Conservation (phyloP, 2,329 filamentous ascomycete species). For the Colletotrichum kahawae region DNA sequence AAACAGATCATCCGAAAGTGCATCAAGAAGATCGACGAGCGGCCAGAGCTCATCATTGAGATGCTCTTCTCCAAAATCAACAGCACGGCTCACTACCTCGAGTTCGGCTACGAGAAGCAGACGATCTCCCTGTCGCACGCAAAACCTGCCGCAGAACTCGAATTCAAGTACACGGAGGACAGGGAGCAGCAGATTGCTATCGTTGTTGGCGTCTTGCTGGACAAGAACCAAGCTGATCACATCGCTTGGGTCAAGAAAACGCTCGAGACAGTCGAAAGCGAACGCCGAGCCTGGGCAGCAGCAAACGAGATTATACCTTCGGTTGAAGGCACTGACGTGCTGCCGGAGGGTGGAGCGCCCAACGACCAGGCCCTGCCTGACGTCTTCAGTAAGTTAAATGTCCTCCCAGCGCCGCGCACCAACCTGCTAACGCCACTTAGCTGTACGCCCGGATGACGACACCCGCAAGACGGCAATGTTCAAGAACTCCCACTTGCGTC, state of each 20-base stretch:
- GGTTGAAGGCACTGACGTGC: slow-evolving; percentile 27
- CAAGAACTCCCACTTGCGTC: slow-evolving; percentile 85
- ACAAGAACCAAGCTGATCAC: slow-evolving; percentile 77
- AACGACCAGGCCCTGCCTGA: slow-evolving; percentile 33
- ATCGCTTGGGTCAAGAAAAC: slow-evolving; percentile 83
- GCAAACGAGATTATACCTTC: slow-evolving; percentile 66
- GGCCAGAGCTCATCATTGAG: slow-evolving; percentile 86
- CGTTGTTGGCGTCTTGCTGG: slow-evolving; percentile 78
- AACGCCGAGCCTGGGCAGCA: slow-evolving; percentile 80
- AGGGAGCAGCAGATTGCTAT: slow-evolving; percentile 77
- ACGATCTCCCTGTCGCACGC: slow-evolving; percentile 64
- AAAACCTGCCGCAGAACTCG: slow-evolving; percentile 78
- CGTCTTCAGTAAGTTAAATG: slow-evolving; percentile 54
- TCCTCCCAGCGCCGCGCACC: not conserved
- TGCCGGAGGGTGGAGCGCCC: slow-evolving; percentile 29
- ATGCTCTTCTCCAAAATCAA: slow-evolving; percentile 94
- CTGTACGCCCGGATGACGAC: slow-evolving; percentile 68
- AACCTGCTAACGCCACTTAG: slow-evolving; percentile 43
- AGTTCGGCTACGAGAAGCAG: slow-evolving; percentile 88
- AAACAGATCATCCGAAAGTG: slow-evolving; percentile 84
- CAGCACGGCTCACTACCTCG: slow-evolving; percentile 82
- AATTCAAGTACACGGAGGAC: slow-evolving; percentile 76
- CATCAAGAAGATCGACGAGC: slow-evolving; percentile 82
- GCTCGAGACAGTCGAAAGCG: slow-evolving; percentile 69
- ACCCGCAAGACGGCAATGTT: slow-evolving; percentile 77